Base-by-base conservation (phyloP, 495 filamentous ascomycete genomes). In the Xylaria grammica region DNA sequence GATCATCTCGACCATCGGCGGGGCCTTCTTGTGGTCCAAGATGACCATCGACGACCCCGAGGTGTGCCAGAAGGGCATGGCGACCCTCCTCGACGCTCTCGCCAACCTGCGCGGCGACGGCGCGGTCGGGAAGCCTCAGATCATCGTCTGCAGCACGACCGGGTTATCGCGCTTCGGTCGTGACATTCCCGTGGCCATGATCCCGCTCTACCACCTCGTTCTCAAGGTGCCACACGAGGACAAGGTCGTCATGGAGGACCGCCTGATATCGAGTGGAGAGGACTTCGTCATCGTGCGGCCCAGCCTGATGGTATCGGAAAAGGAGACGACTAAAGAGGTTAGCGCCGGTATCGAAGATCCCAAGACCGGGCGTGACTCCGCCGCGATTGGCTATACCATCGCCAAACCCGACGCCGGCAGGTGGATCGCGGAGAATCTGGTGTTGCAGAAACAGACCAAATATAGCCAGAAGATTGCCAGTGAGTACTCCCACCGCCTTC, bases 171-270 rank as follows among this genome's bases (percentile, higher is more conserved):
- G 67, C 9, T 72, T 70, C 44, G 76, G 73, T 20, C 78, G 85
- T 11, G 87, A 90, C 69, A 72, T 84, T 20, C 88, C 89, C 3
- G 27, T 81, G 1, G 48, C 72, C 1, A 72, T 87, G 65, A 49
- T 76, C 0, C 82, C 83, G 17, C 36, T 90, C 32, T 89, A 87
- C 71, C 67, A 78, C 40, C 69, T 78, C 66, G 0, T 85, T 40
- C 74, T 89, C 38, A 71, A 72, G 53, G 76, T 75, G 9, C 81
- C 87, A 42, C 85, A 86, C 62, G 76, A 63, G 10, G 89, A 91
- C 68, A 91, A 91, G 80, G 60, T 67, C 64, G 73, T 74, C 4
- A 88, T 89, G 86, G 87, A 90, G 67, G 67, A 76, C 5, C 46
- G 70, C 44, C 67, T 82, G 6, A 66, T 74, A 6, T 70, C 77